Evolutionary conservation across 2,329 filamentous ascomycete genomes (phyloP), one percentile per base, ranked within the genome.

Genomic region (Paraconiothyrium sp.): DNA sequence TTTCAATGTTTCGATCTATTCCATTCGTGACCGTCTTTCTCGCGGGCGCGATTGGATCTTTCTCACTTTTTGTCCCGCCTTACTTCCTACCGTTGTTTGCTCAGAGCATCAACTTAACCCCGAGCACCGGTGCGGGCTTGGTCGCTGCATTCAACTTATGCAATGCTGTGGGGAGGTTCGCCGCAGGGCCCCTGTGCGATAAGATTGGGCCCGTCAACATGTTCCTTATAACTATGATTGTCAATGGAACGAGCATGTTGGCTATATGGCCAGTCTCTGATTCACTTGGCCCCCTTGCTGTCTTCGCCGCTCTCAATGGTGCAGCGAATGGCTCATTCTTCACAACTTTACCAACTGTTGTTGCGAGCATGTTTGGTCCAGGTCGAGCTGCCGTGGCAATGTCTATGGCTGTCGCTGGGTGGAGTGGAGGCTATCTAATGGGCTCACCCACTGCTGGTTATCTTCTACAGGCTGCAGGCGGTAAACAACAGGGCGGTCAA

Each of bases 201-300:
- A 67, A 67, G 30, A 61, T 76, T 22, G 75, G 76, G 0, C 70
- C 73, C 16, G 63, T 75, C n/a, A 77, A 77, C 47, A 77, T 67
- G 54, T 69, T 76, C 34, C 65, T 74, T 11, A 60, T 74, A 39
- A 67, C 70, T 2, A 73, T 72, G 67, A 32, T 66, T 0, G 34
- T 75, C 34, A 72, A 76, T 39, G 69, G 71, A 0, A 52, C 64
- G 2, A 72, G 67, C 32, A 75, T 76, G 72, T 57, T 75, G 5
- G 73, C 72, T 0, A 75, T 75, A 13, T 76, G 73, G 74, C 72
- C 72, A 8, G 68, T 74, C 0, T 73, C 70, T 0, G 67, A 66
- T 10, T 67, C 70, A 0, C 24, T 75, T 16, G 68, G 62, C 1
- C 71, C 74, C 1, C 64, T 75, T 14, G 54, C 74, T 10, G 11